These are phyloP conservation scores for Aspergillus sp. DNA, from an alignment of 2,329 filamentous ascomycete species.

Conservation along the genomic window DNA sequence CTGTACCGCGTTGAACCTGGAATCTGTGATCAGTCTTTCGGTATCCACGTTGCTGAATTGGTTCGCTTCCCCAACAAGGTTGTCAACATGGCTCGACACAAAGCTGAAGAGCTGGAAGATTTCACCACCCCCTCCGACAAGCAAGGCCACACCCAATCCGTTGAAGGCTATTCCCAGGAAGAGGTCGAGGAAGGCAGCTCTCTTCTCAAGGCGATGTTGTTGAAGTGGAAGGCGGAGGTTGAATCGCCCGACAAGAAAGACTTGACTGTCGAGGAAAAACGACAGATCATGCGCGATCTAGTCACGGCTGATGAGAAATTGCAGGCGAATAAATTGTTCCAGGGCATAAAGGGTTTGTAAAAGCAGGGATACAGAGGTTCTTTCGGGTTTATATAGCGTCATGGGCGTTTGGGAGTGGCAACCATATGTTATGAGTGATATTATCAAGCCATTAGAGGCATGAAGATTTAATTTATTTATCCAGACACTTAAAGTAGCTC, in stretches of 20 bases:
- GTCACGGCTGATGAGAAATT: slow-evolving; percentile 67
- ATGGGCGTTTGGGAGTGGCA: neutral
- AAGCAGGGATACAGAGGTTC: neutral
- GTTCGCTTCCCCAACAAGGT: slow-evolving; percentile 97
- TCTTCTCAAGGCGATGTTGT: slow-evolving; percentile 75
- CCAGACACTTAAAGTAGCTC: too few species aligned
- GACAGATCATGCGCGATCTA: slow-evolving; percentile 71
- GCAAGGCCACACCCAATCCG: slow-evolving; percentile 33
- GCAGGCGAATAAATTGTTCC: slow-evolving; percentile 51
- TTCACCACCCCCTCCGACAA: slow-evolving; percentile 53
- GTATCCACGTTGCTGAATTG: slow-evolving; percentile 95
- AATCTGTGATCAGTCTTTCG: slow-evolving; percentile 95
- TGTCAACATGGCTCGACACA: slow-evolving; percentile 97
- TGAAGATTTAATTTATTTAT: neutral
- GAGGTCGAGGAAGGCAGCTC: slow-evolving; percentile 86
- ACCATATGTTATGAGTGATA: neutral
- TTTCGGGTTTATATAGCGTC: neutral
- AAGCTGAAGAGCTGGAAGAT: slow-evolving; percentile 96
- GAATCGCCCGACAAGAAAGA: slow-evolving; percentile 55
- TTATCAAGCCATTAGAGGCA: neutral
- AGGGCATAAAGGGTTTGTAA: slow-evolving; percentile 44
- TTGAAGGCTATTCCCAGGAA: slow-evolving; percentile 63
- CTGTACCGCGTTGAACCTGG: slow-evolving; percentile 96
- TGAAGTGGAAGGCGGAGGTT: slow-evolving; percentile 74
- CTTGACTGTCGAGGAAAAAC: slow-evolving; percentile 70